Evolutionary conservation across 2,329 filamentous ascomycete genomes (phyloP).

Genomic region (Coniochaeta sp.): DNA sequence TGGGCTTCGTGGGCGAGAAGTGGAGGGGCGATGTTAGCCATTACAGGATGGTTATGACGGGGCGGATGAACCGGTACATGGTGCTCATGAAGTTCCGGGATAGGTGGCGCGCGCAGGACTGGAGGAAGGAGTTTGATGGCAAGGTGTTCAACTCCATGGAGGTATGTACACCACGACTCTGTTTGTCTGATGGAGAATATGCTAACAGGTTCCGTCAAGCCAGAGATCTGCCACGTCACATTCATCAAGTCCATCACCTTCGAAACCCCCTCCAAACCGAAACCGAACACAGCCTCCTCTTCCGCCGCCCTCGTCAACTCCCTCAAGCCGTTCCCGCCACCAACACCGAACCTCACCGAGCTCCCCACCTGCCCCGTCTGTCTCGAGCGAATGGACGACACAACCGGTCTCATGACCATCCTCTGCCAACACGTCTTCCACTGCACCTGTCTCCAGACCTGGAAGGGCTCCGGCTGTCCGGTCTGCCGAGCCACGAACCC

Average conservation of each 20-base stretch:
- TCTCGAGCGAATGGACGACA: constrained; percentile 96
- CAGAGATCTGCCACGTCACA: constrained; percentile 90
- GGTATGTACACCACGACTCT: constrained; percentile 36
- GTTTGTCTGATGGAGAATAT: background rate
- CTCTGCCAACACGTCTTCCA: constrained; percentile 98
- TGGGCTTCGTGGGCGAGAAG: constrained; percentile 84
- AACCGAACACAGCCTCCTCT: constrained; percentile 14
- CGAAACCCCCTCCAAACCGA: constrained; percentile 37
- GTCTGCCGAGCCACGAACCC: constrained; percentile 82
- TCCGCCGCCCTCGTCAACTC: constrained; percentile 33
- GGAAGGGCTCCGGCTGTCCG: constrained; percentile 89
- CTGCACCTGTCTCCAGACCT: constrained; percentile 91
- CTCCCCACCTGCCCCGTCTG: constrained; percentile 95
- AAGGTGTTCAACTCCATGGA: constrained; percentile 90
- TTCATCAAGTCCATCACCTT: constrained; percentile 92
- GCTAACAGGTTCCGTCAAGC: constrained; percentile 37
- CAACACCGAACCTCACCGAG: constrained; percentile 79
- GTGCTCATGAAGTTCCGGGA: constrained; percentile 91
- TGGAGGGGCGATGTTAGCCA: constrained; percentile 85
- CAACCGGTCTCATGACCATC: constrained; percentile 88
- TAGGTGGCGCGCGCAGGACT: constrained; percentile 64
- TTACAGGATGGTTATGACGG: constrained; percentile 89
- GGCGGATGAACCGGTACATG: constrained; percentile 84
- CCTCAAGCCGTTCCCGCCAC: constrained; percentile 54
- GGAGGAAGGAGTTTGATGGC: constrained; percentile 84